Percentiles rank a stretch among this genome's conserved stretches.
Evolutionary conservation across 2,329 filamentous ascomycete genomes (phyloP).

Genomic region (Alternaria brassicicola): DNA sequence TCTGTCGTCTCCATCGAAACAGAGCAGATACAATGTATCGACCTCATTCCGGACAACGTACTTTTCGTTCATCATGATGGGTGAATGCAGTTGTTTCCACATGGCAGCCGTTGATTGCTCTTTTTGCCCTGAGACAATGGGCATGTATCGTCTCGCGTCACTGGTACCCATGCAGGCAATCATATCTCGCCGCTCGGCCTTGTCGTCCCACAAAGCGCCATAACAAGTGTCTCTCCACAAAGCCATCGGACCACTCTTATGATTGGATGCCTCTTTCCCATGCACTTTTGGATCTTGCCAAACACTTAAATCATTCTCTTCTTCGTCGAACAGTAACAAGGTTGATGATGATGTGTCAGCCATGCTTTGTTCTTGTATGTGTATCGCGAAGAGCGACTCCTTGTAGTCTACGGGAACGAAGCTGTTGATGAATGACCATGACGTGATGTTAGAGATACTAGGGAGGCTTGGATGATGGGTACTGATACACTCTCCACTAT

Average conservation of each 20-base stretch:
- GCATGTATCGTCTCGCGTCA: neutral
- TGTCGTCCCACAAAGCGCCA: neutral
- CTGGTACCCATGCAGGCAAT: slow-evolving; percentile 5
- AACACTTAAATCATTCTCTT: slow-evolving; percentile 12
- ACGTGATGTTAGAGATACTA: neutral
- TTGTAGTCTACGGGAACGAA: slow-evolving; percentile 12
- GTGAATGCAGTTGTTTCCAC: too few relatives aligned
- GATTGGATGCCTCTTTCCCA: too few relatives aligned
- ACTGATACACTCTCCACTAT: slow-evolving; percentile 11
- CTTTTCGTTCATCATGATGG: slow-evolving; percentile 6
- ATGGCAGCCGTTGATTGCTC: neutral
- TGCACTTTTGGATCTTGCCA: neutral
- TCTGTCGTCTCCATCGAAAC: slow-evolving; percentile 11
- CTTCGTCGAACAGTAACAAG: slow-evolving; percentile 23
- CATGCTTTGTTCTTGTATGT: neutral
- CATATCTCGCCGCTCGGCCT: neutral
- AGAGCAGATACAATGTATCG: slow-evolving; percentile 3
- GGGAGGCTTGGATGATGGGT: neutral
- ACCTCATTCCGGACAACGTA: slow-evolving; percentile 7
- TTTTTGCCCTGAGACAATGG: neutral
- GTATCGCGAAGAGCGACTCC: neutral
- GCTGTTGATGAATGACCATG: neutral
- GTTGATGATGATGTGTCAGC: neutral
- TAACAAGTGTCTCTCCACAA: slow-evolving; percentile 30
- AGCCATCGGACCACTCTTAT: neutral